Percentiles rank a stretch among this genome's conserved stretches.
phyloP scores from a whole-genome alignment of 2,329 filamentous ascomycete species.

The Catunica adiposa region DNA sequence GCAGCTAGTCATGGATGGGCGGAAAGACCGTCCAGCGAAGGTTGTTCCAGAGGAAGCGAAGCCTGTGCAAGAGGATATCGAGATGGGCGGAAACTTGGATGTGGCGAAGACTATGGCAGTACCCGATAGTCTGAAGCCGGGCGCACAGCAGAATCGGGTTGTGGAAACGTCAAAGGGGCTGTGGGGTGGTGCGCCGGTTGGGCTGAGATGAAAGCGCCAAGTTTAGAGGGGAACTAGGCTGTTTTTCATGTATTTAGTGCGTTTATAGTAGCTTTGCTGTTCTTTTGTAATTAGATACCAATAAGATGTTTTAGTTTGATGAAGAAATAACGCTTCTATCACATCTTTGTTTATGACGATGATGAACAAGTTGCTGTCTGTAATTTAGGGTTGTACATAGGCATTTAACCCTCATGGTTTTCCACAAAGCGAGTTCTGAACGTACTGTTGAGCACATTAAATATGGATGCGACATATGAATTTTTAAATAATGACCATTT shows the following conservation, averaged over 20 bases:
- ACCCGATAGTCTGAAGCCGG: conserved; percentile 37
- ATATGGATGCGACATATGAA: too few species aligned
- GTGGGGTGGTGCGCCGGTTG: conserved; percentile 29
- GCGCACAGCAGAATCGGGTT: conserved; percentile 37
- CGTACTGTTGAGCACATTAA: too few species aligned
- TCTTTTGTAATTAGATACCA: not conserved
- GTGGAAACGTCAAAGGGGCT: conserved; percentile 48
- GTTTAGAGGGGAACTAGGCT: not conserved
- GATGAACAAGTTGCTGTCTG: too few species aligned
- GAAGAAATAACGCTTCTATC: too few species aligned
- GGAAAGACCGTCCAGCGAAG: conserved; percentile 4
- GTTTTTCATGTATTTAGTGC: not conserved
- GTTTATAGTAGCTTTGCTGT: not conserved
- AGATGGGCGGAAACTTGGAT: conserved; percentile 13
- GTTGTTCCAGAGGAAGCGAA: not conserved
- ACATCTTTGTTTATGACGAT: too few species aligned
- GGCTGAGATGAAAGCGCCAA: not conserved
- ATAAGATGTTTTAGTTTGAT: too few species aligned
- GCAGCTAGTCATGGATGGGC: conserved; percentile 43
- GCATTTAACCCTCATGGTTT: too few species aligned
- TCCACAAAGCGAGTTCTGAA: too few species aligned
- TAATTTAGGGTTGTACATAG: too few species aligned
- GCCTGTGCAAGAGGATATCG: conserved; percentile 12
- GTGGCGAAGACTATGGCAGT: conserved; percentile 19
- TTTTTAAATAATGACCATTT: too few species aligned